Conservation (phyloP, 192 early-diverging fungal species). For the Gonapodya sp. region DNA sequence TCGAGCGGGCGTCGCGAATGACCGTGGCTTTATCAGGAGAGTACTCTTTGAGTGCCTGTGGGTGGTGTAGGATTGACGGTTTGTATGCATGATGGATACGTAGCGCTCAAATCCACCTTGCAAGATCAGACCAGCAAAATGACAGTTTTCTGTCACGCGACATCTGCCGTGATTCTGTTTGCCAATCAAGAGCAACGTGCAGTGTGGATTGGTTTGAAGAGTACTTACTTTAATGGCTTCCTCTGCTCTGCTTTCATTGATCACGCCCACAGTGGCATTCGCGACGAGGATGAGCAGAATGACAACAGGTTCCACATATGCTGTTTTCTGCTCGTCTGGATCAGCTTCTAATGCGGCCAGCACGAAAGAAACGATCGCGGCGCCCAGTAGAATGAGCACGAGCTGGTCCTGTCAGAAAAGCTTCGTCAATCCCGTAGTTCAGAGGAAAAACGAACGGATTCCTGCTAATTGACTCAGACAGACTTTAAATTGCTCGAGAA, state of each 20-base stretch:
- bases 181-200: background rate
- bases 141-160: too few relatives aligned
- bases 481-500: constrained; percentile 79
- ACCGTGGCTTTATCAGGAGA: constrained; percentile 93
- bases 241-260: constrained; percentile 95
- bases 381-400: constrained; percentile 85
- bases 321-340: constrained; percentile 48
- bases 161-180: too few relatives aligned
- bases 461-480: background rate
- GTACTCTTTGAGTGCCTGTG: constrained; percentile 83
- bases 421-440: background rate
- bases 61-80: too few relatives aligned
- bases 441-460: background rate
- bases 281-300: constrained; percentile 97
- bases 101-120: too few relatives aligned
- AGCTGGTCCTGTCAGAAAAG: constrained; percentile 71
- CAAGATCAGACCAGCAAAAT: constrained; percentile 9
- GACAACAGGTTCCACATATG: constrained; percentile 96
- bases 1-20: constrained; percentile 52
- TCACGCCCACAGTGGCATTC: constrained; percentile 92
- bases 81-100: too few relatives aligned
- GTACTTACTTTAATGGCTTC: constrained; percentile 79
- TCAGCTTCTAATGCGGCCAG: constrained; percentile 77
- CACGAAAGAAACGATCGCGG: constrained; percentile 85
- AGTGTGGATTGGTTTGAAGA: background rate